Conservation (phyloP, 176 grass and related monocot genomes). For the Carex littledalei region DNA sequence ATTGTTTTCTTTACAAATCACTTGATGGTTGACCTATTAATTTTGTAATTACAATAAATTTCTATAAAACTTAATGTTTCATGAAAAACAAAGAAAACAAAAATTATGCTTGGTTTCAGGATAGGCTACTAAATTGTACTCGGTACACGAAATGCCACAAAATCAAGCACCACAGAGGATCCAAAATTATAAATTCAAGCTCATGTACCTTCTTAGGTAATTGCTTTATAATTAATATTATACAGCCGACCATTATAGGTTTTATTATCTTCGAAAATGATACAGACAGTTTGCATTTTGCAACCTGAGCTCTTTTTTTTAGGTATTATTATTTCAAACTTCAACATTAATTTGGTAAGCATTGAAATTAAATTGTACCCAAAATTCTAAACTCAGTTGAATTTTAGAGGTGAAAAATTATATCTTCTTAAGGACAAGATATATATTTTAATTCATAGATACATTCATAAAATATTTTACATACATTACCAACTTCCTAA, state of each 20-base stretch:
- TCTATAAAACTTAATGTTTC: neutral
- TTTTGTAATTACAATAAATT: no score
- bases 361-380: neutral
- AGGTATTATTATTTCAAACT: neutral
- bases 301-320: neutral
- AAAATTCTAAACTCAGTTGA: neutral
- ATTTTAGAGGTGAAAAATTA: neutral
- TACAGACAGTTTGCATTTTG: neutral
- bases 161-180: neutral
- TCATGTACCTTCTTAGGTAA: neutral
- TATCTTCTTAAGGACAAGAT: no score
- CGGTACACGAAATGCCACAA: neutral
- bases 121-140: neutral
- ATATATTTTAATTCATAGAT: no score
- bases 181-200: neutral
- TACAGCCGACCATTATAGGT: neutral
- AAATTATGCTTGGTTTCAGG: neutral
- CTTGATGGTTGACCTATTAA: no score
- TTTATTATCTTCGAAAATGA: neutral
- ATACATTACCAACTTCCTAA: no score
- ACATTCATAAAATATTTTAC: no score
- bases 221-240: neutral
- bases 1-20: no score
- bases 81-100: neutral
- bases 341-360: neutral